Evolutionary conservation across 331 rosid genomes (phyloP), one percentile per base, ranked within the genome.

Genomic region (Rhamnella rubrinervis): DNA sequence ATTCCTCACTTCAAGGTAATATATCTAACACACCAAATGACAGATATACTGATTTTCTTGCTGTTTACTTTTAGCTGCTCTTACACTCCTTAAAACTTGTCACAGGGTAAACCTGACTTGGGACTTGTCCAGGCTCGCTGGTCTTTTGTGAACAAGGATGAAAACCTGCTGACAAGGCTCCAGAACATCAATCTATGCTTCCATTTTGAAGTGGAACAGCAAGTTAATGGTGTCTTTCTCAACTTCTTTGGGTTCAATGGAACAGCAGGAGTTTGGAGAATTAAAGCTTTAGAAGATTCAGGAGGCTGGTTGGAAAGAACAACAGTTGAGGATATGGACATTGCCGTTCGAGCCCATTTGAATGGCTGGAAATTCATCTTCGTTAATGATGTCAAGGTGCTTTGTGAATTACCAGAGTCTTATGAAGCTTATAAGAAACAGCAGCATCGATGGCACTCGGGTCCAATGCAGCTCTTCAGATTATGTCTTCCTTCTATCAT

Each of bases 201-300:
- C 86, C 99, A 95, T 83, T 95, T 95, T 81, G 99, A 95, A 77
- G 99, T 95, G 78, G 99, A 95, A 47, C 99, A 95, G 87, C 99
- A 95, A 75, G 99, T 95, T 28, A 95, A 89, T 83, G 99, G 99
- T 1, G 76, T 82, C 47, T 91, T 95, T 65, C 83, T 95, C 26
- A 89, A 87, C 57, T 95, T 95, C 92, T 91, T 95, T 61, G 99
- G 99, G 25, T 95, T 95, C 96, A 95, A 95, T 68, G 99, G 99
- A 53, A 91, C 97, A 0, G 97, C 99, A 0, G 99, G 99, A 63
- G 96, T 95, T 53, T 95, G 99, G 99, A 89, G 99, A 65, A 85
- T 90, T 7, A 72, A 86, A 86, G 97, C 99, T 18, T 77, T 95
- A 74, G 99, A 95, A 64, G 99, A 95, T 41, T 89, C 99, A 2